phyloP scores from a whole-genome alignment of 306 rosid genomes.

The Astragalus membranaceus region DNA sequence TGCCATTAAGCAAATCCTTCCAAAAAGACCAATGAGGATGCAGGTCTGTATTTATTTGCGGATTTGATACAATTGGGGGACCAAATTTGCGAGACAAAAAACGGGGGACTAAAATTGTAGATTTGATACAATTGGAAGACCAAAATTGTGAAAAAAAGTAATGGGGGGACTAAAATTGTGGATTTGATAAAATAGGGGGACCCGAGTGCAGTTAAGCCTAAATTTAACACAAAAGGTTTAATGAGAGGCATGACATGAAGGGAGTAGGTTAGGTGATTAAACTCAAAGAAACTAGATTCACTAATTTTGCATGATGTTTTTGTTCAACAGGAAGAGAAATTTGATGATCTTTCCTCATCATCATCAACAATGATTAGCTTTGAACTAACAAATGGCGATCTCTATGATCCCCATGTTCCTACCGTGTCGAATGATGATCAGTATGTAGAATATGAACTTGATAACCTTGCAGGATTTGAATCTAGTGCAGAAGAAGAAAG shows the following conservation, averaged over 20 bases:
- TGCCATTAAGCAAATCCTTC: constrained; percentile 51
- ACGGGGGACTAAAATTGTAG: too few relatives aligned
- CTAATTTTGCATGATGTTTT: constrained; percentile 15
- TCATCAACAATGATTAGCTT: constrained; percentile 92
- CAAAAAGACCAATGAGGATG: constrained; percentile 71
- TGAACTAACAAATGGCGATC: constrained; percentile 66
- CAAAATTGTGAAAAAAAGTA: too few relatives aligned
- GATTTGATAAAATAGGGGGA: too few relatives aligned
- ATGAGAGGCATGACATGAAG: neutral
- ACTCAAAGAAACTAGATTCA: neutral
- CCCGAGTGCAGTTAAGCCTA: too few relatives aligned
- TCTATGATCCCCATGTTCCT: constrained; percentile 57
- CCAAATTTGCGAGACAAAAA: too few relatives aligned
- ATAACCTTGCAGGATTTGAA: constrained; percentile 72
- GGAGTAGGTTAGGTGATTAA: neutral
- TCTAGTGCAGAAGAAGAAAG: constrained; percentile 64
- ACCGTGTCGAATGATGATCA: constrained; percentile 61
- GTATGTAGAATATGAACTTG: constrained; percentile 73
- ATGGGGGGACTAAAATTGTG: too few relatives aligned
- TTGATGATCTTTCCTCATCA: constrained; percentile 44
- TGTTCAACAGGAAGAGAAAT: constrained; percentile 49
- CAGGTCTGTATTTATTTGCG: constrained; percentile 64
- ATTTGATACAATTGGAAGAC: too few relatives aligned
- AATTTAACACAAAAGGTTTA: neutral
- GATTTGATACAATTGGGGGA: too few relatives aligned